Evolutionary conservation across 257 asterid genomes (phyloP), one percentile per base, ranked within the genome.

Genomic region (Solanum chiquidenum): DNA sequence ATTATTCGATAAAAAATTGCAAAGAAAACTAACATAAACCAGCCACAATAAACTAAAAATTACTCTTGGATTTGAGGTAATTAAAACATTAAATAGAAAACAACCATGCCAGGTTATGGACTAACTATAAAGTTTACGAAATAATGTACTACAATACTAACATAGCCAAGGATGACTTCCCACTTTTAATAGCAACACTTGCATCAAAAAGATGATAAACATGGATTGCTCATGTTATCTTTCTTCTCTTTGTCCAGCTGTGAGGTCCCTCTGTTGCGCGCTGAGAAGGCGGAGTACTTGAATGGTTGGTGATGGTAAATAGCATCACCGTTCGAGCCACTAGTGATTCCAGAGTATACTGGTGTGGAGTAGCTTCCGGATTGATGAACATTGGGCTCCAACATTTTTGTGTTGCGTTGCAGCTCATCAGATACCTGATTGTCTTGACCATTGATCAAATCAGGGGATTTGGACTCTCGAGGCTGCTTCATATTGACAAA

Each of bases 91-190:
- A 77, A 40, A 77, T 6, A 77, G 84, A 42, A 75, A 75, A 38
- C 83, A 23, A 76, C 34, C 49, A 40, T 40, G 34, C 35, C 12
- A 40, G 33, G 69, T 58, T 37, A 34, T 84, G 29, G 13, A 73
- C 20, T 25, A 84, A 37, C 64, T 44, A 13, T 18, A 7, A 55
- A 46, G 73, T 55, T 55, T 5, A 21, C 73, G 55, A 21, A n/a
- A 64, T 25, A 64, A 55, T 35, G 72, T 12, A 62, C 49, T 62
- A 68, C 49, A 77, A 12, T 64, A 49, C 83, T 77, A 87, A 42
- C 83, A 40, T 20, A 90, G 89, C 92, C 92, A 90, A 90, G 91
- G 91, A 90, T 90, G 91, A 90, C 89, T 88, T 90, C 91, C 92
- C 92, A 11, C 58, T 87, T 88, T 25, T 9, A 73, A 29, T 86